These are phyloP conservation scores for Amanita inopinata DNA, from an alignment of 768 basidiomycete genomes.

Conservation along the genomic window DNA sequence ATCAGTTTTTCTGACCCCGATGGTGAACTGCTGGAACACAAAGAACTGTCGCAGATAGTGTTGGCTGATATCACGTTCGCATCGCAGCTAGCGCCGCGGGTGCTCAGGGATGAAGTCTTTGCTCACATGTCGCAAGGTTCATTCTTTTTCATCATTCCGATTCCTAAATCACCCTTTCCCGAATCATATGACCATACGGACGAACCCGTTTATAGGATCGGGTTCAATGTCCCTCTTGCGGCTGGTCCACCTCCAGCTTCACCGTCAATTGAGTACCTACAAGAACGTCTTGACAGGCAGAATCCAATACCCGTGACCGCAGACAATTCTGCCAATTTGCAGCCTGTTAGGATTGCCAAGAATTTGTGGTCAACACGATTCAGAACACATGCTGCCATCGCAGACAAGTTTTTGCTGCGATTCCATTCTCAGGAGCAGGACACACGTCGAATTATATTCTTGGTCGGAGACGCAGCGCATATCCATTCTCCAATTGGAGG, in stretches of 20 bases:
- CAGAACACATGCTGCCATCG: constrained; percentile 33
- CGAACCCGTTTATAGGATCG: constrained; percentile 28
- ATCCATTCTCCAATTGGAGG: constrained; percentile 47
- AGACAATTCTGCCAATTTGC: constrained; percentile 24
- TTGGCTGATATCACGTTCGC: constrained; percentile 37
- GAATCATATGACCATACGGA: constrained; percentile 9
- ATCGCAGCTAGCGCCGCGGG: constrained; percentile 16
- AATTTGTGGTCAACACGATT: constrained; percentile 38
- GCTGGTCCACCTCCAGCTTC: constrained; percentile 26
- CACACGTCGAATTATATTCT: constrained; percentile 10
- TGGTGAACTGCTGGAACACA: constrained; percentile 17
- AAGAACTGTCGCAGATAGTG: constrained; percentile 28
- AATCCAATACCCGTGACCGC: constrained; percentile 20
- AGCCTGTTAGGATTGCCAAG: constrained; percentile 23
- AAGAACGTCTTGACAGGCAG: constrained; percentile 30
- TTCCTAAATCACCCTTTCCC: constrained; percentile 21
- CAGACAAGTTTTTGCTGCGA: constrained; percentile 27
- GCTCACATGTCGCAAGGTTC: constrained; percentile 19
- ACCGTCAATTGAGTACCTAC: constrained; percentile 32
- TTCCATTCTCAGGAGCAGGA: constrained; percentile 6
- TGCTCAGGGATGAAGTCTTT: constrained; percentile 13
- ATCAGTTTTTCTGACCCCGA: constrained; percentile 37
- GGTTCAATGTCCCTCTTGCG: constrained; percentile 25
- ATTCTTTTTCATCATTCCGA: constrained; percentile 25
- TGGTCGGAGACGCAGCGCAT: constrained; percentile 30